Evolutionary conservation across 495 filamentous ascomycete species (phyloP), one percentile per base, ranked within the genome.

Genomic region (Podospora pseudocomata): DNA sequence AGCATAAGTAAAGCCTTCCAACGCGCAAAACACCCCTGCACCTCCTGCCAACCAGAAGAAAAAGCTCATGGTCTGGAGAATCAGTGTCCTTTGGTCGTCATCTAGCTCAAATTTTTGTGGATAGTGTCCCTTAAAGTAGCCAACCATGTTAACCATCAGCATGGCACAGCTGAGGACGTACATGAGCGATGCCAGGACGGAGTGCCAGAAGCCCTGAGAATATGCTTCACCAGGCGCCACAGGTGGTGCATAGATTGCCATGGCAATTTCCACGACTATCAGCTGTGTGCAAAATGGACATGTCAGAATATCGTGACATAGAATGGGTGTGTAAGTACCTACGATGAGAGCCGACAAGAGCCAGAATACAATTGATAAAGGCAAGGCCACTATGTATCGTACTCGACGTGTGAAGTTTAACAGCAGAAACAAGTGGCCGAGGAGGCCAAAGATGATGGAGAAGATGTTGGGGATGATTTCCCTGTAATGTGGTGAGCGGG

Each of bases 191-290:
- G 91, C 89, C 44, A 92, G 86, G 20, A 93, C 82, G 6, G 88
- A 91, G 76, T 92, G 87, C 89, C 90, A 93, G 70, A 86, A 94
- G 0, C 89, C 90, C 74, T 93, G 88, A 0, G 90, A 90, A 74
- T 89, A 94, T 0, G 84, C 83, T 66, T 92, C 74, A 19, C 83
- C 75, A 0, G 88, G 86, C 9, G 82, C 75, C 11, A 81, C 72
- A 2, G 91, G 91, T 19, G 88, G 84, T 16, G 77, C 78, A 70
- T 90, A 88, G 15, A 87, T 75, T 60, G 87, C 73, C 81, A 91
- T 86, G n/a, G 84, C 84, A 20, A 81, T 76, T 4, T 83, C 86
- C 30, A 90, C 85, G 2, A 79, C 86, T 63, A 86, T 85, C 49
- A 93, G 81, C 87, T 90, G 28, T 1, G 18, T 13, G 3, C 20